Conservation (phyloP, 148 eudicot species). For the Limonium bicolor region DNA sequence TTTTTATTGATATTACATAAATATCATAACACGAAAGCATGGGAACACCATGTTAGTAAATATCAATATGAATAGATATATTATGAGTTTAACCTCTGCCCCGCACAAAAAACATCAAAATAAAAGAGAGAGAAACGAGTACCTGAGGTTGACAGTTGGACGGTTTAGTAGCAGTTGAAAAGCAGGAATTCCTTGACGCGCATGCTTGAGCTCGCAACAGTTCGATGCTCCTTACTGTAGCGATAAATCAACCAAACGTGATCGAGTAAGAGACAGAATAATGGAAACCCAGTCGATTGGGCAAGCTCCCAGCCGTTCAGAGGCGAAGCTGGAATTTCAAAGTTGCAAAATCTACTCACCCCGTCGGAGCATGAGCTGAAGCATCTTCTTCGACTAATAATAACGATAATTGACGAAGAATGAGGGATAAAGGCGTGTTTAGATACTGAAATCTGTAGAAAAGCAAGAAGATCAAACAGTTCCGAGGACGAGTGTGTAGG, state of each 20-base stretch:
- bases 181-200: slow-evolving; percentile 19
- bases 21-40: background rate
- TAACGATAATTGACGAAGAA: background rate
- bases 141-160: slow-evolving; percentile 41
- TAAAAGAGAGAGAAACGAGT: slow-evolving; percentile 6
- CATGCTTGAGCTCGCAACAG: slow-evolving; percentile 35
- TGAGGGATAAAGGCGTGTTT: too few species aligned
- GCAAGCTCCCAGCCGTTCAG: background rate
- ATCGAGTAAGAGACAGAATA: background rate
- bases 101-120: background rate
- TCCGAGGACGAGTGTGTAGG: too few species aligned
- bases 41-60: background rate
- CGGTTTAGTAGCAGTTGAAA: slow-evolving; percentile 44
- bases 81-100: background rate
- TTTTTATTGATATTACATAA: background rate
- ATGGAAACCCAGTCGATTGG: background rate
- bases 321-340: background rate
- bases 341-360: slow-evolving; percentile 18
- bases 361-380: slow-evolving; percentile 49
- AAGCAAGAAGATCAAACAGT: too few species aligned
- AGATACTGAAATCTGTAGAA: too few species aligned
- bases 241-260: background rate
- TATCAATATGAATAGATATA: background rate
- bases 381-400: slow-evolving; percentile 23
- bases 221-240: slow-evolving; percentile 28